Conservation (phyloP, 208 protist genomes). For the Trypanosoma boissoni region DNA sequence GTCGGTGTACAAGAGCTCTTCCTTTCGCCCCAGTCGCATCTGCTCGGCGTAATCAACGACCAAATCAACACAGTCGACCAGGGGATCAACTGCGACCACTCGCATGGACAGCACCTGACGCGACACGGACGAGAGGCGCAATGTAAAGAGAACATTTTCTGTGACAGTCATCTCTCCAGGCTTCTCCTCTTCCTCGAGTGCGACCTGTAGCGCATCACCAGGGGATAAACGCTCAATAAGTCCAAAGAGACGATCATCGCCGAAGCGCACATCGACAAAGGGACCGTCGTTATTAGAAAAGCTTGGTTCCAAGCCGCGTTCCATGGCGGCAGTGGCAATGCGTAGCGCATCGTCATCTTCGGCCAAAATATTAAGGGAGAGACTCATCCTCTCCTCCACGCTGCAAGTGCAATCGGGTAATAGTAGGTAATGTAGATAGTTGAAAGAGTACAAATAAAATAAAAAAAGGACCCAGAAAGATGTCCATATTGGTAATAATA, state of each 20-base stretch:
- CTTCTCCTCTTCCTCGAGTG: constrained; percentile 1
- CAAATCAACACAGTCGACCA: constrained; percentile 16
- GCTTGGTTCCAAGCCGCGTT: constrained; percentile 16
- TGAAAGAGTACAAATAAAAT: no score
- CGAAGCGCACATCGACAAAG: constrained; percentile 43
- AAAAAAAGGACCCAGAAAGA: no score
- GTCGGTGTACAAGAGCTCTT: constrained; percentile 9
- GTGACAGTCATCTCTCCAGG: neutral
- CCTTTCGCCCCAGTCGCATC: constrained; percentile 1
- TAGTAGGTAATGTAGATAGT: no score
- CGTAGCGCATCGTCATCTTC: constrained; percentile 45
- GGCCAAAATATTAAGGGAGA: constrained; percentile 32
- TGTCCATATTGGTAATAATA: no score
- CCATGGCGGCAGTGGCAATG: constrained; percentile 20
- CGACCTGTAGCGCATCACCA: constrained; percentile 15
- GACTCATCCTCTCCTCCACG: no score
- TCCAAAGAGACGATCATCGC: constrained; percentile 23
- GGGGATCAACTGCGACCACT: neutral
- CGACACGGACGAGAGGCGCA: constrained; percentile 20
- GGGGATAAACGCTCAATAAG: constrained; percentile 19
- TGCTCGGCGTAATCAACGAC: constrained; percentile 13
- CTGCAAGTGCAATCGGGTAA: no score
- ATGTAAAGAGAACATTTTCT: constrained; percentile 17
- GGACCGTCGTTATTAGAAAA: constrained; percentile 39
- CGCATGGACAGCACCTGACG: neutral